These are phyloP conservation scores for Cercophora newfieldiana DNA, from an alignment of 495 filamentous ascomycete genomes.

Conservation along the genomic window DNA sequence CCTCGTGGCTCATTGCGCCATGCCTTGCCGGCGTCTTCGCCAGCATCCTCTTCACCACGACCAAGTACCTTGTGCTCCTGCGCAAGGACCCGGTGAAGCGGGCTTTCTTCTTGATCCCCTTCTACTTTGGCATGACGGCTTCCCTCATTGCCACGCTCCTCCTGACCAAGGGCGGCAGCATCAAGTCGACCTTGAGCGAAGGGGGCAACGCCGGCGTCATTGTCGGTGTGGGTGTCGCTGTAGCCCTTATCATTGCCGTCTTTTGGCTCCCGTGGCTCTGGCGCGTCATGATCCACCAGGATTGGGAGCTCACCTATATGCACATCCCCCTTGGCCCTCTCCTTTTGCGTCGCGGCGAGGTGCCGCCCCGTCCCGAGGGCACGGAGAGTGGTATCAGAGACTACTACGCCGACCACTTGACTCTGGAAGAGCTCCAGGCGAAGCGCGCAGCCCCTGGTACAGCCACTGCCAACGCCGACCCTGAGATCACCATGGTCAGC, in stretches of 20 bases:
- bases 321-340: conserved; percentile 59
- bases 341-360: conserved; percentile 50
- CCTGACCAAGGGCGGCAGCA: conserved; percentile 51
- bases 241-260: conserved; percentile 50
- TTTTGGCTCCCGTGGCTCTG: conserved; percentile 67
- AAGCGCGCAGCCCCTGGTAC: conserved; percentile 26
- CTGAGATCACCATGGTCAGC: conserved; percentile 20
- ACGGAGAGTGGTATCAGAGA: conserved; percentile 44
- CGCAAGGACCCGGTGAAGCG: conserved; percentile 56
- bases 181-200: conserved; percentile 43
- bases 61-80: conserved; percentile 63
- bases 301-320: conserved; percentile 58
- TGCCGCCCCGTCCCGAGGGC: conserved; percentile 46
- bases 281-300: conserved; percentile 56
- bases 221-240: conserved; percentile 57
- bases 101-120: conserved; percentile 56
- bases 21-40: conserved; percentile 57
- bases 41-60: conserved; percentile 57
- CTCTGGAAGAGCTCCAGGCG: conserved; percentile 44
- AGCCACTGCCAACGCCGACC: conserved; percentile 27
- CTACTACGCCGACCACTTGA: conserved; percentile 55
- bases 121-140: conserved; percentile 60
- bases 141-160: conserved; percentile 63
- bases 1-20: conserved; percentile 63
- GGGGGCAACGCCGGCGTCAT: conserved; percentile 57